These are phyloP conservation scores for Inonotus obliquus DNA, from an alignment of 1,284 basidiomycete species.

Conservation along the genomic window DNA sequence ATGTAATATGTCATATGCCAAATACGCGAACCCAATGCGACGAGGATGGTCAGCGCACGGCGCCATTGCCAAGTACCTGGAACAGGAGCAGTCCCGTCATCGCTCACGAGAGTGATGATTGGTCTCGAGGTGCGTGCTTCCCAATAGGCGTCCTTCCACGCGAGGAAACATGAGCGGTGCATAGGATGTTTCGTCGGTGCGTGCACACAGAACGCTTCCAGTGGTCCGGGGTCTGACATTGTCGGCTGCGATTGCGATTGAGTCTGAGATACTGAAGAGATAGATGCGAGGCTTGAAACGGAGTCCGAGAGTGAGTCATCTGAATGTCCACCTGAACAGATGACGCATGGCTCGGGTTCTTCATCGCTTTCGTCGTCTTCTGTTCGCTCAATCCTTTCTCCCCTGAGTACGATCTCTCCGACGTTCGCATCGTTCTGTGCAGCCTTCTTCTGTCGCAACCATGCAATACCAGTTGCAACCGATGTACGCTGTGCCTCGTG, in stretches of 20 bases:
- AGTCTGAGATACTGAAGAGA: constrained; percentile 17
- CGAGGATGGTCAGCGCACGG: constrained; percentile 20
- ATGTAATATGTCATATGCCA: constrained; percentile 11
- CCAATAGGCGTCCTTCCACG: constrained; percentile 27
- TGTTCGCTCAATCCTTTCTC: constrained; percentile 19
- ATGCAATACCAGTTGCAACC: constrained; percentile 16
- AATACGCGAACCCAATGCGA: constrained; percentile 13
- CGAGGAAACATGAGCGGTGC: constrained; percentile 26
- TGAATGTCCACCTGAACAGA: constrained; percentile 25
- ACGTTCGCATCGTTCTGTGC: constrained; percentile 1
- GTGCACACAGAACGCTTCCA: constrained; percentile 27
- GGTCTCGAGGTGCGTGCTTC: constrained; percentile 20
- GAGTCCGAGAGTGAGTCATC: constrained; percentile 21
- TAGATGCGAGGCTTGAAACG: constrained; percentile 22
- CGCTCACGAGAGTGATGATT: constrained; percentile 18
- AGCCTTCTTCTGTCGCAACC: constrained; percentile 9
- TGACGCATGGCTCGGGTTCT: constrained; percentile 23
- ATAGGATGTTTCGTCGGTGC: constrained; percentile 28
- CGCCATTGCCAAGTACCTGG: constrained; percentile 14
- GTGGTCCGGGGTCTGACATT: constrained; percentile 19
- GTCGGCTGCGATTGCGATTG: constrained; percentile 13
- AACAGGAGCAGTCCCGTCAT: constrained; percentile 3
- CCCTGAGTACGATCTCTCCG: constrained; percentile 12
- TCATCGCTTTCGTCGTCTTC: constrained; percentile 23
- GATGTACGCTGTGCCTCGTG: constrained; percentile 25